phyloP scores from a whole-genome alignment of 2,329 filamentous ascomycete species.

The Lojkania enalia region DNA sequence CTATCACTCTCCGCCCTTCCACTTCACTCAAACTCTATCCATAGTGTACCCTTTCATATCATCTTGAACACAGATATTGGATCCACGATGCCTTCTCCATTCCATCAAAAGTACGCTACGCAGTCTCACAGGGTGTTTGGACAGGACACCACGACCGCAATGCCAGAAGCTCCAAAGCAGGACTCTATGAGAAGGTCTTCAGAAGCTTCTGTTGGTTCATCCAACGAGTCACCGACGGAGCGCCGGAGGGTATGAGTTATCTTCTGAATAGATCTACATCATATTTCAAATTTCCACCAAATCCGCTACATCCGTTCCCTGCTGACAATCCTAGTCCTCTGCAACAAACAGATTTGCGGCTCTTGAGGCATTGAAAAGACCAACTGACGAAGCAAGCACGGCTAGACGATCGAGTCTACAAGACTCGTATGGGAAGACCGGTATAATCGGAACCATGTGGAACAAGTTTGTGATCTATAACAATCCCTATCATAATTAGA shows the following conservation, averaged over 20 bases:
- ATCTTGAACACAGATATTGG: neutral
- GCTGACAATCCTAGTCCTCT: conserved; percentile 30
- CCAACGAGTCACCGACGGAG: conserved; percentile 23
- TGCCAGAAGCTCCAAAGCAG: conserved; percentile 40
- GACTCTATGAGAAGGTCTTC: conserved; percentile 37
- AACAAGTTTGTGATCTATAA: conserved; percentile 30
- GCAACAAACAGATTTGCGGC: conserved; percentile 31
- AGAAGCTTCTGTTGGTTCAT: conserved; percentile 32
- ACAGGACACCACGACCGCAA: conserved; percentile 29
- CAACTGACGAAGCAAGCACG: conserved; percentile 30
- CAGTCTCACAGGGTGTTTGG: conserved; percentile 39
- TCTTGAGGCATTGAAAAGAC: conserved; percentile 40
- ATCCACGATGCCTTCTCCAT: conserved; percentile 40
- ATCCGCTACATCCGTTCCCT: conserved; percentile 5
- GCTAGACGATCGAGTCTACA: conserved; percentile 36
- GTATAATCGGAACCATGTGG: conserved; percentile 39
- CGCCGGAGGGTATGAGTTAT: conserved; percentile 33
- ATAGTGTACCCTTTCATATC: neutral
- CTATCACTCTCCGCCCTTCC: neutral
- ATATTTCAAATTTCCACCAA: neutral
- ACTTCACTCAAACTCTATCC: neutral
- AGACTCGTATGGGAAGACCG: conserved; percentile 39
- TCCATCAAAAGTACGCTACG: conserved; percentile 44
- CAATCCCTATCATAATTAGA: neutral
- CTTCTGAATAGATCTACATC: neutral